These are phyloP conservation scores for Pisolithus tinctorius DNA, from an alignment of 768 basidiomycete genomes.

Conservation along the genomic window DNA sequence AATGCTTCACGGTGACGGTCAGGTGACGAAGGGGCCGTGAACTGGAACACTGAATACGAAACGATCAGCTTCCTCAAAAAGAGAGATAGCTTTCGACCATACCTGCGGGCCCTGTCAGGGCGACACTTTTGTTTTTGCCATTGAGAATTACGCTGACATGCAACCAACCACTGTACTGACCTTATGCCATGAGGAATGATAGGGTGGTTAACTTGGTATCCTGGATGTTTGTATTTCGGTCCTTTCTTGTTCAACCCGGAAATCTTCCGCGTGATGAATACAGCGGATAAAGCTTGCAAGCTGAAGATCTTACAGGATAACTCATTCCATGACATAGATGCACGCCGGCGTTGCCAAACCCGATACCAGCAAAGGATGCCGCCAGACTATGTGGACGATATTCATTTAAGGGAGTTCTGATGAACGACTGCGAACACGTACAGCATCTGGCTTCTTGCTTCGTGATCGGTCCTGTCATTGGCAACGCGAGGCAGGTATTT, in stretches of 20 bases:
- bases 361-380: constrained; percentile 91
- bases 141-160: neutral
- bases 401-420: neutral
- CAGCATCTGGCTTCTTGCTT: constrained; percentile 91
- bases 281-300: neutral
- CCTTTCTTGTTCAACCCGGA: constrained; percentile 93
- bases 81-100: constrained; percentile 15
- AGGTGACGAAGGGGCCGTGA: constrained; percentile 91
- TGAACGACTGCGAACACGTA: constrained; percentile 27
- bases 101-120: constrained; percentile 84
- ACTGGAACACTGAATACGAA: constrained; percentile 67
- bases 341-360: constrained; percentile 91
- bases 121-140: constrained; percentile 46
- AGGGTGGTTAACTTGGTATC: constrained; percentile 77
- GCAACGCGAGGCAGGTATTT: constrained; percentile 84
- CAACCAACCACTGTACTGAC: constrained; percentile 13
- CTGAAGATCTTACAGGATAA: constrained; percentile 54
- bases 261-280: constrained; percentile 42
- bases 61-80: neutral
- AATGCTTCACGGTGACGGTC: constrained; percentile 86
- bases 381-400: constrained; percentile 52
- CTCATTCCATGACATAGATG: constrained; percentile 89
- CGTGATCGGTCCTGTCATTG: constrained; percentile 67
- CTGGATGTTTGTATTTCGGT: constrained; percentile 86
- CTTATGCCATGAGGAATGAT: constrained; percentile 93